These are phyloP conservation scores for Tetracladium marchalianum DNA, from an alignment of 495 filamentous ascomycete species.

Conservation along the genomic window DNA sequence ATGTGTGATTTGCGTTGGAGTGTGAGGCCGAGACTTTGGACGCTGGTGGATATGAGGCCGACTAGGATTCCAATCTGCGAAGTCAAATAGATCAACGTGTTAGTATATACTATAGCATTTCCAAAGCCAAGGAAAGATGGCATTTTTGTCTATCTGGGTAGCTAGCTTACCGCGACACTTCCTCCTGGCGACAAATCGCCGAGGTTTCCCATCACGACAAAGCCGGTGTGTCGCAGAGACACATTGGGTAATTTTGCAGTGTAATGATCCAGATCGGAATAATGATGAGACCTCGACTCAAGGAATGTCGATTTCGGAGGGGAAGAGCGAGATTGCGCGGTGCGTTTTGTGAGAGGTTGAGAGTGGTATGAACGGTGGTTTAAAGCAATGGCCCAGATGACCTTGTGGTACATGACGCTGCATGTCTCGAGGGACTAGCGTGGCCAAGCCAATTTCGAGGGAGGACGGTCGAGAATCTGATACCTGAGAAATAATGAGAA, in stretches of 20 bases:
- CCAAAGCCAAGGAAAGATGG: background rate
- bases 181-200: conserved; percentile 77
- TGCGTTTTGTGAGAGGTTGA: too few relatives aligned
- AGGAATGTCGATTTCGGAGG: too few relatives aligned
- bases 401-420: too few relatives aligned
- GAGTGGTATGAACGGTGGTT: too few relatives aligned
- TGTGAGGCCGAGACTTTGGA: conserved; percentile 94
- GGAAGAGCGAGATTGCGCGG: too few relatives aligned
- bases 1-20: conserved; percentile 98
- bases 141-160: background rate
- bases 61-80: conserved; percentile 81
- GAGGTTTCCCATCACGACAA: conserved; percentile 55
- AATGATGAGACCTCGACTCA: too few relatives aligned
- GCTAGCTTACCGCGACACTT: conserved; percentile 66
- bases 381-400: too few relatives aligned
- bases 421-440: too few relatives aligned
- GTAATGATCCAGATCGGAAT: background rate
- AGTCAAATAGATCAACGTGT: background rate
- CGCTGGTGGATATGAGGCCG: conserved; percentile 81
- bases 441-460: too few relatives aligned
- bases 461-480: too few relatives aligned
- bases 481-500: too few relatives aligned
- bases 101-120: background rate
- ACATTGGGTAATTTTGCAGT: conserved; percentile 13
- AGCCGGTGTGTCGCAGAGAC: conserved; percentile 9